These are phyloP conservation scores for Sarcodon sp. DNA, from an alignment of 768 basidiomycete species.

Conservation along the genomic window DNA sequence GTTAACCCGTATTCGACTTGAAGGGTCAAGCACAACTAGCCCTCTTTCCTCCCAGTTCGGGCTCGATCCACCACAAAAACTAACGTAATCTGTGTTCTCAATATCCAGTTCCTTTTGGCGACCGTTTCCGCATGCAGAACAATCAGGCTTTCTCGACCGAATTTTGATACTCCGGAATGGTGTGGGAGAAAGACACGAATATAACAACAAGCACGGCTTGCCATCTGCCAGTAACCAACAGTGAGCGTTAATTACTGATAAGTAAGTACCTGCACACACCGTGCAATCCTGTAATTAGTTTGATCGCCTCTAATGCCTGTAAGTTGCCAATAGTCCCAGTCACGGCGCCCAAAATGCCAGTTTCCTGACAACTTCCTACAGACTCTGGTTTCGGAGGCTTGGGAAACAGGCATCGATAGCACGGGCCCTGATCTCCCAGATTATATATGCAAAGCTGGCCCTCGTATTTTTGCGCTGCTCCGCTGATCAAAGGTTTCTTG, in stretches of 20 bases:
- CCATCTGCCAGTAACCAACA: constrained; percentile 32
- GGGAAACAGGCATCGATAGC: constrained; percentile 92
- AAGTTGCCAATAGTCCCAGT: constrained; percentile 83
- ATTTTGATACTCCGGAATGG: constrained; percentile 79
- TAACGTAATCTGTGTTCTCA: constrained; percentile 61
- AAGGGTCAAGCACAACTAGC: constrained; percentile 14
- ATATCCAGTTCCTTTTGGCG: constrained; percentile 31
- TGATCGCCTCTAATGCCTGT: constrained; percentile 84
- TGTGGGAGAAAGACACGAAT: constrained; percentile 53
- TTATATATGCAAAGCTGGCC: constrained; percentile 77
- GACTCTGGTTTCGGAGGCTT: constrained; percentile 52
- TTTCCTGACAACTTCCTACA: constrained; percentile 74
- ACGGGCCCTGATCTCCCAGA: constrained; percentile 57
- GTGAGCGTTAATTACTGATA: neutral
- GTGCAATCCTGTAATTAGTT: constrained; percentile 56
- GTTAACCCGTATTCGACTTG: constrained; percentile 16
- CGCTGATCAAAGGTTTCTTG: constrained; percentile 77
- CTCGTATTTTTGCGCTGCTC: constrained; percentile 81
- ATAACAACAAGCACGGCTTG: constrained; percentile 56
- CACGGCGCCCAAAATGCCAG: constrained; percentile 79
- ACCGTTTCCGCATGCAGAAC: constrained; percentile 61
- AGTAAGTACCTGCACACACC: constrained; percentile 26
- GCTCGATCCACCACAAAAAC: constrained; percentile 68
- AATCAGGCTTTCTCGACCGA: constrained; percentile 56
- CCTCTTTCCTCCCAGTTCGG: constrained; percentile 58